phyloP scores from a whole-genome alignment of 2,329 filamentous ascomycete genomes.

The Leptoxyphium fumago region DNA sequence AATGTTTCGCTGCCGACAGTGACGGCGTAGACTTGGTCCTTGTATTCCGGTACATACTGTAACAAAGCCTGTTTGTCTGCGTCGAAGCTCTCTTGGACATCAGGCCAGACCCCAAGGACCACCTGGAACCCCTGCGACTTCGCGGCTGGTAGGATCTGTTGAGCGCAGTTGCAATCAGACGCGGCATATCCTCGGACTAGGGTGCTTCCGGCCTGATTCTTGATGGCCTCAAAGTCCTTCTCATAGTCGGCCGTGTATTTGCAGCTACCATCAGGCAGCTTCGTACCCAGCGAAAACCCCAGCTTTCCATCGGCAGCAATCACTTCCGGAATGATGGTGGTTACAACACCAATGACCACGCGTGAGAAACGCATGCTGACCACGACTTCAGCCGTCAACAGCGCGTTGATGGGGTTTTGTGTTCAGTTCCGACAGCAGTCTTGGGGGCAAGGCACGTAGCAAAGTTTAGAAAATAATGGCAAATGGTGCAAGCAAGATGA shows the following conservation, averaged over 20 bases:
- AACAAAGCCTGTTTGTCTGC: conserved; percentile 46
- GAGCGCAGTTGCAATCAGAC: conserved; percentile 49
- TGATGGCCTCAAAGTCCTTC: conserved; percentile 48
- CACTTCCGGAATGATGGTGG: too few relatives aligned
- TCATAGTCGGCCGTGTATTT: conserved; percentile 49
- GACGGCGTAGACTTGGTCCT: conserved; percentile 49
- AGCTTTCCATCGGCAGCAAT: conserved; percentile 31
- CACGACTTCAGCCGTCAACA: too few relatives aligned
- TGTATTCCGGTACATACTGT: conserved; percentile 33
- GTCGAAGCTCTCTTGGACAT: conserved; percentile 46
- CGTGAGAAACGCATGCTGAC: too few relatives aligned
- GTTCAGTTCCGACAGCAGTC: too few relatives aligned
- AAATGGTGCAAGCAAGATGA: too few relatives aligned
- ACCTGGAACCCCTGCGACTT: conserved; percentile 51
- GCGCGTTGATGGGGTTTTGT: too few relatives aligned
- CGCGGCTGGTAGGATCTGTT: conserved; percentile 50
- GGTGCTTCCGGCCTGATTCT: conserved; percentile 33
- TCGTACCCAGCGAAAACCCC: conserved; percentile 53
- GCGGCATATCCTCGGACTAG: conserved; percentile 54
- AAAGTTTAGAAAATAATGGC: too few relatives aligned
- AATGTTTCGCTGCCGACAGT: conserved; percentile 58
- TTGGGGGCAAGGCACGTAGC: too few relatives aligned
- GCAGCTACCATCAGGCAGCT: conserved; percentile 45
- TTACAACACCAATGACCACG: too few relatives aligned
- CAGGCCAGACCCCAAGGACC: conserved; percentile 56